Conservation (phyloP, 2,329 filamentous ascomycete species). For the Cladosporium sp. region DNA sequence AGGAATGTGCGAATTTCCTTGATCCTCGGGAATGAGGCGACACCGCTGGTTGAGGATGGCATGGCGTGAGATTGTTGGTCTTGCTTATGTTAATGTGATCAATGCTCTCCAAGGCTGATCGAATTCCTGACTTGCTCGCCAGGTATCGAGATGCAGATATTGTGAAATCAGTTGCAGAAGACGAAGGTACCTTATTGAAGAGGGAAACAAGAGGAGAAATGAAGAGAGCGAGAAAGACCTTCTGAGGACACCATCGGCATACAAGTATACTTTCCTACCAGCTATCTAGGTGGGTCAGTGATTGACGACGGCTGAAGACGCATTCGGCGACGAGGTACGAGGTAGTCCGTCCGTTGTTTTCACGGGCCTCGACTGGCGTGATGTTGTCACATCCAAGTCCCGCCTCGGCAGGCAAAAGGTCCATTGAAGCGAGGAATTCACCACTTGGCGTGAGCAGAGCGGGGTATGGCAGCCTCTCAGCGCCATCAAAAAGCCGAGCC, state of each 20-base stretch:
- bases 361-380: too few relatives aligned
- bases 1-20: conserved; percentile 71
- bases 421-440: neutral
- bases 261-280: conserved; percentile 2
- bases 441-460: conserved; percentile 3
- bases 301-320: neutral
- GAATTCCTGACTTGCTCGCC: too few relatives aligned
- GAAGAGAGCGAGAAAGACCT: neutral
- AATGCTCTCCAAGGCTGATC: neutral
- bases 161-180: too few relatives aligned
- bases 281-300: neutral
- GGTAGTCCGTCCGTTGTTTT: neutral
- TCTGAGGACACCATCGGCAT: neutral
- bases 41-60: conserved; percentile 29
- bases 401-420: neutral
- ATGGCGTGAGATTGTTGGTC: neutral
- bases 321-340: conserved; percentile 4
- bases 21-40: conserved; percentile 66
- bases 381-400: too few relatives aligned
- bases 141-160: too few relatives aligned
- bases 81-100: neutral
- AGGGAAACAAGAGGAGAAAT: neutral
- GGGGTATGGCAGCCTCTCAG: neutral
- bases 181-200: too few relatives aligned
- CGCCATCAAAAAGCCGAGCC: conserved; percentile 7